Percentiles rank a stretch among this genome's conserved stretches.
Conservation (phyloP, 2,329 filamentous ascomycete genomes). For the Purpureocillium takamizusanense region DNA sequence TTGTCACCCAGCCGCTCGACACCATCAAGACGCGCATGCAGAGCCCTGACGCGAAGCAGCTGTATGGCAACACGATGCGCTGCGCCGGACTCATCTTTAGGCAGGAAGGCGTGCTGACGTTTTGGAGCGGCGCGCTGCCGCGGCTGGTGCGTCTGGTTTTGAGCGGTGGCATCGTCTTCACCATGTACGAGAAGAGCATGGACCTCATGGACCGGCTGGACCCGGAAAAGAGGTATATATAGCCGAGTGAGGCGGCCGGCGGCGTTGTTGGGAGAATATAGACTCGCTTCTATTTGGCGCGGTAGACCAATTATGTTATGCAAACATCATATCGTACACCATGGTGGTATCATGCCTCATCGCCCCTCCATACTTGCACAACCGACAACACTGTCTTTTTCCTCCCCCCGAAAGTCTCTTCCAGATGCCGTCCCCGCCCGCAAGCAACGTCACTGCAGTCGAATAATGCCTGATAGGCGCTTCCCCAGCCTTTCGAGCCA, state of each 20-base stretch:
- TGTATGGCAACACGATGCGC: constrained; percentile 81
- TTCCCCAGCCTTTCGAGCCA: constrained; percentile 44
- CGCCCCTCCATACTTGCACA: too few relatives aligned
- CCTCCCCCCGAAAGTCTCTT: too few relatives aligned
- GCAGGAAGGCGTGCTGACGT: constrained; percentile 80
- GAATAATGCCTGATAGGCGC: constrained; percentile 49
- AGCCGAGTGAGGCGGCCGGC: too few relatives aligned
- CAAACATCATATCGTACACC: background rate
- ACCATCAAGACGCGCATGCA: constrained; percentile 98
- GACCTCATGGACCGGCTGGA: constrained; percentile 74
- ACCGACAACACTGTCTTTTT: too few relatives aligned
- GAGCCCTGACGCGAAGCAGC: constrained; percentile 71
- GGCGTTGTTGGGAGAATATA: background rate
- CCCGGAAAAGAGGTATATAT: constrained; percentile 77
- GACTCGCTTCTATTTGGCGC: too few relatives aligned
- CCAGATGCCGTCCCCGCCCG: too few relatives aligned
- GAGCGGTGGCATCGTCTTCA: constrained; percentile 95
- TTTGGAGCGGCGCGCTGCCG: constrained; percentile 91
- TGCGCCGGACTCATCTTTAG: constrained; percentile 79
- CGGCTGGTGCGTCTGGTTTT: constrained; percentile 75
- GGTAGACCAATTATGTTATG: background rate
- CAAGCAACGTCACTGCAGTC: constrained; percentile 44
- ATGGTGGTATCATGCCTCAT: too few relatives aligned
- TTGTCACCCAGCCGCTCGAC: constrained; percentile 66
- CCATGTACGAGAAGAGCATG: constrained; percentile 97